Conservation (phyloP, 2,329 filamentous ascomycete genomes). For the Trichoderma sp. region DNA sequence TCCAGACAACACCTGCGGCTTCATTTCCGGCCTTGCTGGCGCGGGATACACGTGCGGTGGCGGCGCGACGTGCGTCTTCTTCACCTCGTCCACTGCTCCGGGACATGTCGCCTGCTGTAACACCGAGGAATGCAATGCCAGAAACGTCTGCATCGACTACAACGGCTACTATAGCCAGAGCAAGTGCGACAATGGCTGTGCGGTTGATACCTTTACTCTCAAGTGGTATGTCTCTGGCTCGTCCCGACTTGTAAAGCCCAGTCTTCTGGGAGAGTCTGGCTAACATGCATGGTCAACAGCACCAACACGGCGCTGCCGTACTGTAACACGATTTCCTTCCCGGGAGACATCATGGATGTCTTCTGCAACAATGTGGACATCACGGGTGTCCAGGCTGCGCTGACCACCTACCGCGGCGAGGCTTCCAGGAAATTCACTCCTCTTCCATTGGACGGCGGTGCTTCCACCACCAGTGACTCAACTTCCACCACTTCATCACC, state of each 20-base stretch:
- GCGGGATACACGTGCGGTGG: conserved; percentile 46
- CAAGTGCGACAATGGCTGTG: conserved; percentile 47
- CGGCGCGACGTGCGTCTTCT: conserved; percentile 45
- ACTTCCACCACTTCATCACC: conserved; percentile 7
- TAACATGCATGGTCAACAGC: conserved; percentile 35
- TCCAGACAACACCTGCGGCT: conserved; percentile 56
- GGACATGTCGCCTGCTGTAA: conserved; percentile 51
- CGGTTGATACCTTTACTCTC: conserved; percentile 45
- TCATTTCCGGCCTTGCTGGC: conserved; percentile 46
- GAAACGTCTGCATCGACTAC: conserved; percentile 46
- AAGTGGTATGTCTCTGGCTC: conserved; percentile 48
- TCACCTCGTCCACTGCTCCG: conserved; percentile 37
- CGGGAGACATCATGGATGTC: conserved; percentile 47
- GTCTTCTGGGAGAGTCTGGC: background rate
- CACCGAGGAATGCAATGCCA: conserved; percentile 39
- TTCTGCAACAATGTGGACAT: conserved; percentile 45
- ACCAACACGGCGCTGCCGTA: conserved; percentile 42
- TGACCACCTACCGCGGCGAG: conserved; percentile 48
- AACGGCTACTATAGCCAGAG: conserved; percentile 40
- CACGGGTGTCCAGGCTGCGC: conserved; percentile 41
- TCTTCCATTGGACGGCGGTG: conserved; percentile 21
- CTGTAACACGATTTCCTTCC: conserved; percentile 52
- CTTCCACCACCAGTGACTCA: background rate
- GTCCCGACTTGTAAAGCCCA: background rate
- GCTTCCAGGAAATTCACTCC: conserved; percentile 37